Evolutionary conservation across 768 basidiomycete species (phyloP), one percentile per base, ranked within the genome.

Genomic region (Boletus rufocinnamomeus): DNA sequence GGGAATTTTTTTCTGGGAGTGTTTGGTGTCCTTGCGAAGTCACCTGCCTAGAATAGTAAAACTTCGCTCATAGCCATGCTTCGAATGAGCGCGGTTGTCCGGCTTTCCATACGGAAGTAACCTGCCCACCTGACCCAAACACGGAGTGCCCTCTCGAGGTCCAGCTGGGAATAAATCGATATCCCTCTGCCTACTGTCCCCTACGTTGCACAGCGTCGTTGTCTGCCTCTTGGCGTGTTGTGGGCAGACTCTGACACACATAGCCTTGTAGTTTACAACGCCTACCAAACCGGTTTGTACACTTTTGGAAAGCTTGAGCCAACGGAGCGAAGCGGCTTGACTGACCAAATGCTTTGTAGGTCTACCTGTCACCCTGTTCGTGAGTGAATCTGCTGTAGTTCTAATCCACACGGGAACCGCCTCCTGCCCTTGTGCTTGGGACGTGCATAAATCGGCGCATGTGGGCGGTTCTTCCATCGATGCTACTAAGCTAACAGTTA

Each of bases 221-320:
- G 25, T 49, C 3, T 2, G 28, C n/a, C 35, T 43, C 35, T 54
- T 50, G 54, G 21, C 28, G 8, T 41, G 13, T 30, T 45, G 38
- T 21, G 27, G 41, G 55, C 16, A 41, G 27, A n/a, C 43, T 6
- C 13, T 57, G 45, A 21, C 50, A 51, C 21, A 2, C 50, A 58
- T 50, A 28, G 59, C 63, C 52, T 55, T 41, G 45, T 57, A 54
- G 32, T 41, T 37, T 52, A 52, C 61, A 52, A 59, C 8, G 27
- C 46, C 21, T 3, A 51, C 34, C 14, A 47, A 32, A 41, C 50
- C 16, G 6, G 25, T 41, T 50, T 52, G 57, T 68, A 58, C 59
- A 10, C 19, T 57, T 69, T 70, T 61, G 69, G 68, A 54, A 70
- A 6, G 19, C 19, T 52, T 43, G 59, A 35, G 51, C 59, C 59